phyloP scores from a whole-genome alignment of 1,284 basidiomycete species.

The Malassezia sp. region DNA sequence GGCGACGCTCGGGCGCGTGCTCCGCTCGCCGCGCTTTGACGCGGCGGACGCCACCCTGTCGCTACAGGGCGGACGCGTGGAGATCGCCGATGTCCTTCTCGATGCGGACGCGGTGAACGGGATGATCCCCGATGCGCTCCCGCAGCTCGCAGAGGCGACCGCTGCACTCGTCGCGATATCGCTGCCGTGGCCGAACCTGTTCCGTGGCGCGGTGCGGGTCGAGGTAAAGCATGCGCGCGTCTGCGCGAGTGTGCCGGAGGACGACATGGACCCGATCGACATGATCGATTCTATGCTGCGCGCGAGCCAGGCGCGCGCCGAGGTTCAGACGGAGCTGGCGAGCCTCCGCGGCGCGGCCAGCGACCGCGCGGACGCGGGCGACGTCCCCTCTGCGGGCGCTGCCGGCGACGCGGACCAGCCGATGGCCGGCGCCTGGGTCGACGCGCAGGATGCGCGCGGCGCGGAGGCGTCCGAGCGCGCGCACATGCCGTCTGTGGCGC shows the following conservation, averaged over 20 bases:
- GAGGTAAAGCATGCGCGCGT: not conserved
- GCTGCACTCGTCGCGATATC: not conserved
- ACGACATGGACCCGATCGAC: not conserved
- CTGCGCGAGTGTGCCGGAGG: not conserved
- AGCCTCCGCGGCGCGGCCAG: too few relatives aligned
- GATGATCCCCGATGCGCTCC: not conserved
- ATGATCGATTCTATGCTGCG: too few relatives aligned
- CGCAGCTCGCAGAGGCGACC: not conserved
- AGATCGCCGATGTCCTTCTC: not conserved
- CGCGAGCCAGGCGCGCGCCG: too few relatives aligned
- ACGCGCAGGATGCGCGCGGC: too few relatives aligned
- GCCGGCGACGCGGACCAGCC: too few relatives aligned
- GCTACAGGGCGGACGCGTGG: not conserved
- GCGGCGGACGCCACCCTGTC: not conserved
- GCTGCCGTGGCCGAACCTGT: slow-evolving; percentile 1
- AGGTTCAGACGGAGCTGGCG: too few relatives aligned
- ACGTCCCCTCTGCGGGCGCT: too few relatives aligned
- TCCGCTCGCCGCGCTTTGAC: not conserved
- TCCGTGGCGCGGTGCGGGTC: not conserved
- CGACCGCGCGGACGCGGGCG: too few relatives aligned
- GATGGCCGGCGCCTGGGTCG: too few relatives aligned
- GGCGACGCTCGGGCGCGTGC: not conserved
- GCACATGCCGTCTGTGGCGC: too few relatives aligned
- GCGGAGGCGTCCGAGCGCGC: too few relatives aligned
- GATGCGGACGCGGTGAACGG: not conserved